These are phyloP conservation scores for Arthroderma uncinatum DNA, from an alignment of 2,329 filamentous ascomycete species.

Conservation along the genomic window DNA sequence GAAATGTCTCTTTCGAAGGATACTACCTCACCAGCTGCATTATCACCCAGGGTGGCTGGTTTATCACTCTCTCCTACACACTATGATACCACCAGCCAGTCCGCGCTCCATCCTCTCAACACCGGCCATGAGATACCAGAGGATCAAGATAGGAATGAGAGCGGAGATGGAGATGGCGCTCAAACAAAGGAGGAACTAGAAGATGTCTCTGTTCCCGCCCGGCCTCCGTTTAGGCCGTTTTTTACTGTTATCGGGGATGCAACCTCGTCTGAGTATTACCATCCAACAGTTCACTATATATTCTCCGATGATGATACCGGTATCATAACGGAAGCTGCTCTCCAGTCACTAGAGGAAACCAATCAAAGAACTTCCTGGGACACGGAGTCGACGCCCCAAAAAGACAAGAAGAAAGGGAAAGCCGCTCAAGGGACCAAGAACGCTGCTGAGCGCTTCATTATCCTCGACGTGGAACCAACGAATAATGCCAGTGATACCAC, in stretches of 20 bases:
- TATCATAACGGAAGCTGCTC: constrained; percentile 55
- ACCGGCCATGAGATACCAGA: neutral
- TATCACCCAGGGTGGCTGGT: constrained; percentile 16
- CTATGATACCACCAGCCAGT: neutral
- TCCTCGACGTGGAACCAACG: constrained; percentile 42
- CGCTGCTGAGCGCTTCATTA: constrained; percentile 43
- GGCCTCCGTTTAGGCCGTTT: constrained; percentile 59
- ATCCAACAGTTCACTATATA: constrained; percentile 82
- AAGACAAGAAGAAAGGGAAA: constrained; percentile 9
- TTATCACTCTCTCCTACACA: neutral
- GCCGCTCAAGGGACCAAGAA: constrained; percentile 19
- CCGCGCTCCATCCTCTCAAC: neutral
- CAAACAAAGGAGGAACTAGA: neutral
- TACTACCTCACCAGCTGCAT: constrained; percentile 18
- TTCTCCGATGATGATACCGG: constrained; percentile 86
- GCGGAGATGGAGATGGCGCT: neutral
- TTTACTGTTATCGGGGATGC: constrained; percentile 75
- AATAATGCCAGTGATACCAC: neutral
- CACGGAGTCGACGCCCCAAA: neutral
- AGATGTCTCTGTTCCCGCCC: constrained; percentile 9
- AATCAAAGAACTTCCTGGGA: constrained; percentile 21
- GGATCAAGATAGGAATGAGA: neutral
- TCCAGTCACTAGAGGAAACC: constrained; percentile 44
- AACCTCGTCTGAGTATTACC: constrained; percentile 60
- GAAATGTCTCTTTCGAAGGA: constrained; percentile 29